Base-by-base conservation (phyloP, 805 yeast genomes). In the Scheffersomyces stipitis region DNA sequence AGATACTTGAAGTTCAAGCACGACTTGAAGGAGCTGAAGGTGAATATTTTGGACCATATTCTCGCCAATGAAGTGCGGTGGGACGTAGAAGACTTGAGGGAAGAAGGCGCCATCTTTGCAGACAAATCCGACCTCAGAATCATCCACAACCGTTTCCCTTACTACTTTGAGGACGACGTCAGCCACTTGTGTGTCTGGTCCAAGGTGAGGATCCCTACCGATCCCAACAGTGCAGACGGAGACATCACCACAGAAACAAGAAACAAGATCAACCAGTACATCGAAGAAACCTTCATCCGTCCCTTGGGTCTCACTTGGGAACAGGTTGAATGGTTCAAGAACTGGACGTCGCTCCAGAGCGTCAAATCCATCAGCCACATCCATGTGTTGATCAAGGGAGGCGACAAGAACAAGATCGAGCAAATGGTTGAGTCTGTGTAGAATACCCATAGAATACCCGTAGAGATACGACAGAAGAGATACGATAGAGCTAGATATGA, bases 311-410 rank as follows among this genome's bases (percentile, higher is more conserved):
- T 67, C 12, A 49, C 58, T 5, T 49, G 64, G 18, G 62, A 69
- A 3, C 60, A 75, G 27, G 48, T 75, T 30, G 53, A 69, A 2
- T 84, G 91, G 91, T 85, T 84, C 57, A 72, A 83, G 46, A 85
- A 85, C 53, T 83, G 85, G 77, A 74, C 81, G 5, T 68, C 73
- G 5, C 56, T 85, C 28, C 93, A 85, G 54, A 81, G 88, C 53
- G 81, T 85, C 4, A 72, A 66, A 45, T 69, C 76, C 20, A 64
- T 84, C 24, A 81, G 88, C 16, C 93, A 84, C 52, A 62, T 83
- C n/a, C 93, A 84, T 57, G 75, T 83, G 2, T 50, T 84, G 18
- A 45, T 84, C 9, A 71, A 63, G 32, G 73, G 68, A n/a, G 48
- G 70, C 26, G 36, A 42, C 15, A 36, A 37, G n/a, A 41, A 44